Percentiles rank a stretch among this genome's conserved stretches.
phyloP scores from a whole-genome alignment of 495 filamentous ascomycete species.

The Aspergillus sclerotiicarbonarius region DNA sequence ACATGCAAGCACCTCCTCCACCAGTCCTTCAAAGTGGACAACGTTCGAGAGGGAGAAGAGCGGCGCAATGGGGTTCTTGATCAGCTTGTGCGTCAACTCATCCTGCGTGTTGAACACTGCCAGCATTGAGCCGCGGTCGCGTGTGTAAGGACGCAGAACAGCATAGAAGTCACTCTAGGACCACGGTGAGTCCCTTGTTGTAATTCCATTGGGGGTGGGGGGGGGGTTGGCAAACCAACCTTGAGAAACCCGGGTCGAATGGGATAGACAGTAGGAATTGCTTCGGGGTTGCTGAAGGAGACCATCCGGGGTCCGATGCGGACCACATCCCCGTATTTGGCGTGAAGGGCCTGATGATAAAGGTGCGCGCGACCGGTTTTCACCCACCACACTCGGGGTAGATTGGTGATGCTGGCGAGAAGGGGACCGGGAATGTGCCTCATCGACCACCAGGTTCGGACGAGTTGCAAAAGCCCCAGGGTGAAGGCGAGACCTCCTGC shows the following conservation, averaged over 20 bases:
- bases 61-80: conserved; percentile 38
- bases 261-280: conserved; percentile 40
- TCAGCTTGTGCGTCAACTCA: conserved; percentile 38
- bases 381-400: conserved; percentile 26
- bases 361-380: conserved; percentile 23
- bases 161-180: conserved; percentile 11
- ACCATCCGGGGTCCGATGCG: conserved; percentile 58
- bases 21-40: conserved; percentile 27
- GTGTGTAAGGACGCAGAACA: conserved; percentile 34
- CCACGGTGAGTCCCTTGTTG: background rate
- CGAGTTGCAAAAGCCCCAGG: too few relatives aligned
- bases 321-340: conserved; percentile 53
- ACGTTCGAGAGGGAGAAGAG: conserved; percentile 42
- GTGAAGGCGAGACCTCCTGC: too few relatives aligned
- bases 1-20: conserved; percentile 26
- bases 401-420: conserved; percentile 20
- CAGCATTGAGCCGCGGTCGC: conserved; percentile 13
- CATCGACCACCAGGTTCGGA: too few relatives aligned
- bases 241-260: background rate
- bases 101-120: conserved; percentile 42
- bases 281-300: conserved; percentile 46
- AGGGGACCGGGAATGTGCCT: conserved; percentile 12
- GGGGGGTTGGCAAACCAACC: background rate
- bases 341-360: conserved; percentile 40
- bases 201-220: background rate